These are phyloP conservation scores for Serendipita indica DNA, from an alignment of 768 basidiomycete genomes.

Conservation along the genomic window DNA sequence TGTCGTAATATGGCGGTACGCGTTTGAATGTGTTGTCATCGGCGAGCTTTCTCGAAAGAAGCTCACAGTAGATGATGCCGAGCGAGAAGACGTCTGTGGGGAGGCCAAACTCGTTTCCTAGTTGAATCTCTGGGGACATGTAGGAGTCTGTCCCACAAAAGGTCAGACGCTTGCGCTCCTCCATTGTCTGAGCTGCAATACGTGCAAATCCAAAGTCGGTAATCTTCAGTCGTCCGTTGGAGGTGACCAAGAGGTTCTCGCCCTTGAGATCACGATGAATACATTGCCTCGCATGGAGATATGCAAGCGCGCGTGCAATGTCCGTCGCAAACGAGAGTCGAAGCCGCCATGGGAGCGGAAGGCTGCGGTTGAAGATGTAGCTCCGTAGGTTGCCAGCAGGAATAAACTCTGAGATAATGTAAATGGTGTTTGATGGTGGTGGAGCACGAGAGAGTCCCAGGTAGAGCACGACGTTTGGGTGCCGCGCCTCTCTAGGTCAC, in stretches of 20 bases:
- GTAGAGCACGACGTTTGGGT: conserved; percentile 87
- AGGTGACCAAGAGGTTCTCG: conserved; percentile 89
- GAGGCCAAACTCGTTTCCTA: conserved; percentile 83
- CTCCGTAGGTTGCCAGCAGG: conserved; percentile 56
- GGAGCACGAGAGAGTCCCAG: conserved; percentile 78
- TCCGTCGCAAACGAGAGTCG: conserved; percentile 91
- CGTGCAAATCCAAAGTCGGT: conserved; percentile 98
- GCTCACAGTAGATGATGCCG: conserved; percentile 87
- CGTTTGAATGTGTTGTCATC: conserved; percentile 61
- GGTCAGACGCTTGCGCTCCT: conserved; percentile 72
- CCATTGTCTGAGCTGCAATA: conserved; percentile 82
- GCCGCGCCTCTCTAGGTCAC: conserved; percentile 56
- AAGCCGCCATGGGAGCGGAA: conserved; percentile 84
- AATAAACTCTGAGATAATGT: conserved; percentile 91
- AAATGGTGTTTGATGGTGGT: conserved; percentile 66
- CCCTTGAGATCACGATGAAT: conserved; percentile 75
- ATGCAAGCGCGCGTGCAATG: conserved; percentile 87
- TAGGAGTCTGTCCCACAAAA: conserved; percentile 87
- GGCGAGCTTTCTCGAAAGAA: conserved; percentile 69
- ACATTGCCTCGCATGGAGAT: conserved; percentile 72
- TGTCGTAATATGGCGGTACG: conserved; percentile 57
- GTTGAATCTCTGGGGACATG: conserved; percentile 92
- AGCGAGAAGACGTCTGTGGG: conserved; percentile 92
- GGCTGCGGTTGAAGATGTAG: conserved; percentile 75
- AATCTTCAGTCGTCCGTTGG: conserved; percentile 88